Percentiles rank a stretch among this genome's conserved stretches.
phyloP scores from a whole-genome alignment of 1,139 yeast species.

The Candida sp. region DNA sequence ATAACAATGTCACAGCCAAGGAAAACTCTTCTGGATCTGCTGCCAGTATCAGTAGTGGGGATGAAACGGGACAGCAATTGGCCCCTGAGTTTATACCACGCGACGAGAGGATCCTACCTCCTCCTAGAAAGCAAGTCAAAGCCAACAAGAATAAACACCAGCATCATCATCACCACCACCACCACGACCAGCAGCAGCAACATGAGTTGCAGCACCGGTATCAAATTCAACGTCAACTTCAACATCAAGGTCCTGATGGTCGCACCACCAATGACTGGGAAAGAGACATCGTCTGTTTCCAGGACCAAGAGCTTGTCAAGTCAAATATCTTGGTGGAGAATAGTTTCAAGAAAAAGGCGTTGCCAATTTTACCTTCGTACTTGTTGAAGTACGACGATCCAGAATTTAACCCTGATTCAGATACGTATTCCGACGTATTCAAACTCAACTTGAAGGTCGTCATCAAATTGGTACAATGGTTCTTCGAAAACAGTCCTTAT shows the following conservation, averaged over 20 bases:
- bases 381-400: constrained; percentile 28
- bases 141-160: constrained; percentile 5
- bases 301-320: constrained; percentile 10
- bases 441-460: constrained; percentile 28
- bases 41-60: constrained; percentile 8
- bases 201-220: too few species aligned
- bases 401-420: constrained; percentile 25
- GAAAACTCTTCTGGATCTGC: constrained; percentile 8
- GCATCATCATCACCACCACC: not conserved
- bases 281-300: constrained; percentile 11
- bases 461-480: constrained; percentile 31
- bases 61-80: constrained; percentile 3
- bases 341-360: constrained; percentile 29
- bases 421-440: constrained; percentile 21
- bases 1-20: not conserved
- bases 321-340: constrained; percentile 22
- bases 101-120: constrained; percentile 3
- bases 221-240: not conserved
- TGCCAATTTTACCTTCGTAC: constrained; percentile 23
- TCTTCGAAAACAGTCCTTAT: constrained; percentile 33
- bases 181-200: not conserved
- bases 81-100: constrained; percentile 5
- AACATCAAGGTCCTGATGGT: not conserved
- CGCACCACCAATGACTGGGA: constrained; percentile 13
- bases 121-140: constrained; percentile 4